Percentiles rank a stretch among this genome's conserved stretches.
Evolutionary conservation across 179 eudicot species (phyloP).

Genomic region (Spergularia azorica): DNA sequence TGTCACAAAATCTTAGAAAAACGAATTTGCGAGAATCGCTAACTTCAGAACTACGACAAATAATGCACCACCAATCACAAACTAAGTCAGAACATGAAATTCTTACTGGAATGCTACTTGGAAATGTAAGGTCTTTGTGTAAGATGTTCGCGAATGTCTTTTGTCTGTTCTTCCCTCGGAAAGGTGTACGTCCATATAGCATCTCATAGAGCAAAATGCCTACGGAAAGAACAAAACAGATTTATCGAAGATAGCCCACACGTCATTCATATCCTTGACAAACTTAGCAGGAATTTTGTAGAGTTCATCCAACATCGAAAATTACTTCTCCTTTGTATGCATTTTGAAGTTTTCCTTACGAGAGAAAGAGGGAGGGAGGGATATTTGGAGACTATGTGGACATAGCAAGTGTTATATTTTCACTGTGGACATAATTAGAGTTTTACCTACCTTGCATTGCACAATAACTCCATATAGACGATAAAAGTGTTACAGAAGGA

Average conservation of each 20-base stretch:
- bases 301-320: too few species aligned
- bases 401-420: too few species aligned
- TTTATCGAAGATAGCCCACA: too few species aligned
- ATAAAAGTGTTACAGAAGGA: slow-evolving; percentile 5
- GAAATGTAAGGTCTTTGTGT: slow-evolving; percentile 94
- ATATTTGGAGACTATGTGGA: too few species aligned
- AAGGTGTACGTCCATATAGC: slow-evolving; percentile 99
- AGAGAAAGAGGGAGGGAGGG: too few species aligned
- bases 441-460: too few species aligned
- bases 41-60: not conserved
- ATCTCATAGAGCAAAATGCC: slow-evolving; percentile 91
- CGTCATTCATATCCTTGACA: not conserved
- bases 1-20: not conserved
- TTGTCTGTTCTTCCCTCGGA: slow-evolving; percentile 94
- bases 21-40: not conserved
- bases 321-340: too few species aligned
- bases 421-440: too few species aligned
- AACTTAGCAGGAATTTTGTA: too few species aligned
- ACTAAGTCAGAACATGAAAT: not conserved
- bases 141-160: slow-evolving; percentile 90
- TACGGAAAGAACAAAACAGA: slow-evolving; percentile 21
- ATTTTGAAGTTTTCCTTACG: too few species aligned
- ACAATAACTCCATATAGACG: slow-evolving; percentile 4
- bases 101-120: slow-evolving; percentile 89
- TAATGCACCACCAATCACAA: not conserved